phyloP scores from a whole-genome alignment of 1,139 yeast genomes.

The Candida tetrigidarum region DNA sequence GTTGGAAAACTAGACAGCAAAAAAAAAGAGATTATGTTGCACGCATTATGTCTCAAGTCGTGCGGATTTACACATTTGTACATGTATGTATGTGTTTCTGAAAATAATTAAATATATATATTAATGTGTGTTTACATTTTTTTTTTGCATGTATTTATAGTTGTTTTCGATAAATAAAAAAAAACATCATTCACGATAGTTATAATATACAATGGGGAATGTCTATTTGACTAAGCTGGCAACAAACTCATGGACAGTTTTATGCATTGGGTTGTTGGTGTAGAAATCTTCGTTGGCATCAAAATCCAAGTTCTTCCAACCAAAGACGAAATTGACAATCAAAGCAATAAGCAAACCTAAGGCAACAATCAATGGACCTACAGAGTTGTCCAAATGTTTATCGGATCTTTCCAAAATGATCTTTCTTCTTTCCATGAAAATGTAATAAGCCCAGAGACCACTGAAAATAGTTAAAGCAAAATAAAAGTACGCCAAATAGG shows the following conservation, averaged over 20 bases:
- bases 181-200: background rate
- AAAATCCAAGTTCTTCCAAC: constrained; percentile 47
- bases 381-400: constrained; percentile 82
- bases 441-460: constrained; percentile 88
- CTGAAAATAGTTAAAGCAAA: constrained; percentile 81
- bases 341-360: constrained; percentile 69
- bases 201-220: background rate
- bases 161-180: background rate
- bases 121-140: no score
- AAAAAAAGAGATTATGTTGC: background rate
- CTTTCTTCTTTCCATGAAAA: constrained; percentile 70
- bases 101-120: no score
- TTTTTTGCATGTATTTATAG: no score
- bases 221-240: constrained; percentile 17
- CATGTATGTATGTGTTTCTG: no score
- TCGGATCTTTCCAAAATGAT: constrained; percentile 84
- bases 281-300: constrained; percentile 30
- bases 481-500: constrained; percentile 73
- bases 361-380: constrained; percentile 87
- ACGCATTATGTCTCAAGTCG: no score
- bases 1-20: background rate
- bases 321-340: constrained; percentile 70
- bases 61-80: no score
- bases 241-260: constrained; percentile 37
- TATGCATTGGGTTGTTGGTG: constrained; percentile 37